These are phyloP conservation scores for Melocanna baccifera DNA, from an alignment of 176 grass and related monocot species.

Conservation along the genomic window DNA sequence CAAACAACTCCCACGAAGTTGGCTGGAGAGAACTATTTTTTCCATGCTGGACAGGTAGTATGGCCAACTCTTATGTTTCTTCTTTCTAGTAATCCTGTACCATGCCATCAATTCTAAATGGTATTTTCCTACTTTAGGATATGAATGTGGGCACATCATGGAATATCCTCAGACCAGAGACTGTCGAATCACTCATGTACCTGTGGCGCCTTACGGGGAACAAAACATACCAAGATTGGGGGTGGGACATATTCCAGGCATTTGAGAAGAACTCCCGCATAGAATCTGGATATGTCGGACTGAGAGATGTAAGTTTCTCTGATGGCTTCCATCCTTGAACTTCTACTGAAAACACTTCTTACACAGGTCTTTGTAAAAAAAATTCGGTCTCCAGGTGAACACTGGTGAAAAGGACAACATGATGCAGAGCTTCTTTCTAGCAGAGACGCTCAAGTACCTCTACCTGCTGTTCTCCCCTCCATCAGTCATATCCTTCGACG, in stretches of 20 bases:
- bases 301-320: conserved; percentile 75
- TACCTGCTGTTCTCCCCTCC: conserved; percentile 97
- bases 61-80: conserved; percentile 10
- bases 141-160: conserved; percentile 97
- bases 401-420: conserved; percentile 85
- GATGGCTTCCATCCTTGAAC: conserved; percentile 3
- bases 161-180: conserved; percentile 99
- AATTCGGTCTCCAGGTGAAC: conserved; percentile 58
- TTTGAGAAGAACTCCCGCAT: conserved; percentile 95
- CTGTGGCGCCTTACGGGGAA: conserved; percentile 91
- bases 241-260: conserved; percentile 99
- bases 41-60: conserved; percentile 66
- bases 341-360: neutral
- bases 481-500: conserved; percentile 80
- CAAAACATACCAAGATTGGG: conserved; percentile 99
- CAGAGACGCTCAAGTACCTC: conserved; percentile 94
- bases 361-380: conserved; percentile 13
- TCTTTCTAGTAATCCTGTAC: neutral
- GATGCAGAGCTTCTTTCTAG: conserved; percentile 99
- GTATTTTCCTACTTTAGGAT: conserved; percentile 54
- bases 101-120: conserved; percentile 2
- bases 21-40: conserved; percentile 95
- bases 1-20: conserved; percentile 90
- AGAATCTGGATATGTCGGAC: conserved; percentile 88
- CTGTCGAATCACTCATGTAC: conserved; percentile 94